Percentiles rank a stretch among this genome's conserved stretches.
These are phyloP conservation scores for Saccharomycodes ludwigii DNA, from an alignment of 805 yeast genomes.

Conservation along the genomic window DNA sequence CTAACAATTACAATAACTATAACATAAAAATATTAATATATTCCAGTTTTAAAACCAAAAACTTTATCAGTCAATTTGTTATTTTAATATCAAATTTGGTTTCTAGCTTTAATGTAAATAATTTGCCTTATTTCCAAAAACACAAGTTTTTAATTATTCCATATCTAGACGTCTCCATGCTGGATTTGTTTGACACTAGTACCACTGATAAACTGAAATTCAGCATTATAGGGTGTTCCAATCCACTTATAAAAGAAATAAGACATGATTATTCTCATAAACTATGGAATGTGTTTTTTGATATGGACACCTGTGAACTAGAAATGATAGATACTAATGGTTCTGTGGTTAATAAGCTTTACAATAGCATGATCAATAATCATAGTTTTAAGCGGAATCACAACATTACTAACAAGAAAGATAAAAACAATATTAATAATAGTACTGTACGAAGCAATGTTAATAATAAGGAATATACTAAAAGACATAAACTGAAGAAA, in stretches of 20 bases:
- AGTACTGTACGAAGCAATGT: too few relatives aligned
- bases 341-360: too few relatives aligned
- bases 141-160: conserved; percentile 37
- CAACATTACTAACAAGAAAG: too few relatives aligned
- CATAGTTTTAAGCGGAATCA: too few relatives aligned
- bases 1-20: too few relatives aligned
- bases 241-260: conserved; percentile 46
- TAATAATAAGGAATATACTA: too few relatives aligned
- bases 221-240: conserved; percentile 55
- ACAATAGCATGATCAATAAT: too few relatives aligned
- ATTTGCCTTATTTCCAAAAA: conserved; percentile 27
- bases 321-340: too few relatives aligned
- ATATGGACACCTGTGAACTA: conserved; percentile 42
- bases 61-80: conserved; percentile 30
- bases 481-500: too few relatives aligned
- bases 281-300: conserved; percentile 55
- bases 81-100: conserved; percentile 27
- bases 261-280: too few relatives aligned
- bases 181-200: conserved; percentile 29
- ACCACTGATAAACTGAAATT: conserved; percentile 10
- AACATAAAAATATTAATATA: conserved; percentile 24
- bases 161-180: conserved; percentile 46
- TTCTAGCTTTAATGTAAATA: conserved; percentile 26
- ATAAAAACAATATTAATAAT: too few relatives aligned
- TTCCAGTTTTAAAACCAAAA: conserved; percentile 29